Base-by-base conservation (phyloP, 2,329 filamentous ascomycete genomes). In the Epichloe scottii region DNA sequence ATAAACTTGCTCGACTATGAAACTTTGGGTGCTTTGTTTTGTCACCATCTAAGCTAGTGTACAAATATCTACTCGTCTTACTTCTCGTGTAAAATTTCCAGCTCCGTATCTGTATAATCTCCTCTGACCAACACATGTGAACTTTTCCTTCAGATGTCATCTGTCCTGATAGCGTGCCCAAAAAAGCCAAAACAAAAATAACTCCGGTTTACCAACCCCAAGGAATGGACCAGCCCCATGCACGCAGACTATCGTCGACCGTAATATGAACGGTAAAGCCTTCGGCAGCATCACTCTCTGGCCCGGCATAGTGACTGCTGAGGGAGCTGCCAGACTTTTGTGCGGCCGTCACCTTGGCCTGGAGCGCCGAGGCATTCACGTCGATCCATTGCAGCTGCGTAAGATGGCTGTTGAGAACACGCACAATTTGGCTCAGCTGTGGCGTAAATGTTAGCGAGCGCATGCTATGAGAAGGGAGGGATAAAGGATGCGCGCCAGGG, bases 301-400 rank as follows among this genome's bases (percentile, higher is more conserved):
- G 71, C 11, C 77, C 77, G 19, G 75, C 76, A 56, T 79, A 77
- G 52, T 76, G 75, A 57, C 69, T 74, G 52, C 76, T 75, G 55
- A 84, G 68, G 55, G 73, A 77, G 61, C 81, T 82, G 61, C 81
- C 82, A 37, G 87, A 80, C 69, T 90, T 90, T 65, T 95, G 89
- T 23, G 90, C 87, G 33, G 84, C 80, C 5, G 74, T 71, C 48
- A 97, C 87, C 76, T 95, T 95, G 53, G 82, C 77, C 66, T 94
- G 87, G 49, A 97, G 75, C 34, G 84, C 78, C 15, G 83, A 79
- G 37, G 91, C 87, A 56, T 91, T 90, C 57, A 83, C 81, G 63
- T 97, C 91, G 66, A 98, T 97, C 72, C 86, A 87, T 68, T 96
- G 91, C 54, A 98, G 76, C 68, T 96, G 90, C 37, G 84, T 82